phyloP scores from a whole-genome alignment of 495 filamentous ascomycete genomes.

The Aspergillus funiculosus region DNA sequence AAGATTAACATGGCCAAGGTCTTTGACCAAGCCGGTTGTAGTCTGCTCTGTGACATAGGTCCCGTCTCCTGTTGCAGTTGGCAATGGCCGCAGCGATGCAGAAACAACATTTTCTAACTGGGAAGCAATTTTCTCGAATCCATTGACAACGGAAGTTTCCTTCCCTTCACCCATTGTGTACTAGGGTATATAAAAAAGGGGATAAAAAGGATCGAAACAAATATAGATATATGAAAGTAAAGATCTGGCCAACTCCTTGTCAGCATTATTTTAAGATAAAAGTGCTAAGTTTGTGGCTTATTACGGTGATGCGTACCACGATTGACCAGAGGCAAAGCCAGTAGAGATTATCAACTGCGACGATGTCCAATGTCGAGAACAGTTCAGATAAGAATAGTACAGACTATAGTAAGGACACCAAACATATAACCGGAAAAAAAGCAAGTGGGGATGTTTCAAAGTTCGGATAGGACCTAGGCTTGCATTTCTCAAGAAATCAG shows the following conservation, averaged over 20 bases:
- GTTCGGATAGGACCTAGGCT: no score
- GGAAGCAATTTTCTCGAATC: constrained; percentile 36
- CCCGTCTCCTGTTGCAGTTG: constrained; percentile 59
- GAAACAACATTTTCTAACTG: constrained; percentile 51
- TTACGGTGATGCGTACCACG: neutral
- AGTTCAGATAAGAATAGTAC: neutral
- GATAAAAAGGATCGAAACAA: neutral
- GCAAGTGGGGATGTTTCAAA: no score
- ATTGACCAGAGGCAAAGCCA: neutral
- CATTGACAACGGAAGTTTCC: constrained; percentile 17
- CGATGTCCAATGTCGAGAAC: neutral
- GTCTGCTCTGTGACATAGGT: constrained; percentile 37
- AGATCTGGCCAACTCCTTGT: no score
- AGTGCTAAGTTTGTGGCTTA: neutral
- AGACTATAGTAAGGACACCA: neutral
- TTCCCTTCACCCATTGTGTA: constrained; percentile 23
- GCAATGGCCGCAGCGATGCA: constrained; percentile 55
- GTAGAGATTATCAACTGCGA: neutral
- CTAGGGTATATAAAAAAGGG: neutral
- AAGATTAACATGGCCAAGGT: constrained; percentile 36
- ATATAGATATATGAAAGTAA: neutral
- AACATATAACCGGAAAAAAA: neutral
- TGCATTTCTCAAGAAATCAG: neutral
- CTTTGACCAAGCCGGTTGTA: constrained; percentile 31
- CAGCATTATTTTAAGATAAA: no score